Percentiles rank a stretch among this genome's conserved stretches.
Evolutionary conservation across 306 rosid genomes (phyloP).

Genomic region (Castanea mollissima): DNA sequence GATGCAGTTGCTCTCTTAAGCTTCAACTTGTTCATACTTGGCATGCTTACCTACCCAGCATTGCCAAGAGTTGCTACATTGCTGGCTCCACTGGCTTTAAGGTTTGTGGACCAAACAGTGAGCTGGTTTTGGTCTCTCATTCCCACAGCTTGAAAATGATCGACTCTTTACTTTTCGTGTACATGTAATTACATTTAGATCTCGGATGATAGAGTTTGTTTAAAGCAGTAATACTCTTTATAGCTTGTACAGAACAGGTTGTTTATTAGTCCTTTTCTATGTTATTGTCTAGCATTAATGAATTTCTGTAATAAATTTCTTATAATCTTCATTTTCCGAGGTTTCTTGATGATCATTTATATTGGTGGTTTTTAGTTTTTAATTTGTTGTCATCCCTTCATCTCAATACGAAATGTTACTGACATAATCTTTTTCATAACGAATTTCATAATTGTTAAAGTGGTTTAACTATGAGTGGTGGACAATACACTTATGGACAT

Average conservation of each 20-base stretch:
- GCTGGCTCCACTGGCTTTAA: conserved; percentile 37
- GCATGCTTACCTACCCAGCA: conserved; percentile 69
- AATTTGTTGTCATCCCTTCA: too few relatives aligned
- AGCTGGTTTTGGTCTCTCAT: conserved; percentile 29
- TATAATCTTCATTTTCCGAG: too few relatives aligned
- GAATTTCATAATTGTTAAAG: too few relatives aligned
- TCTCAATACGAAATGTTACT: too few relatives aligned
- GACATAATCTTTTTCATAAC: too few relatives aligned
- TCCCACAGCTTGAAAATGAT: conserved; percentile 24
- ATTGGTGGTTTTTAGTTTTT: too few relatives aligned
- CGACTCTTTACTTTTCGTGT: not conserved
- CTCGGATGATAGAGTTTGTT: not conserved
- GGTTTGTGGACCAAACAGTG: conserved; percentile 18
- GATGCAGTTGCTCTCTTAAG: conserved; percentile 74
- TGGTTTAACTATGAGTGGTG: too few relatives aligned
- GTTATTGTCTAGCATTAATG: too few relatives aligned
- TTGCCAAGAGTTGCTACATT: conserved; percentile 47
- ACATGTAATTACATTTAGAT: conserved; percentile 4
- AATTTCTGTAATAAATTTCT: too few relatives aligned
- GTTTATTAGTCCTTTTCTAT: too few relatives aligned
- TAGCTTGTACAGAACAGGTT: not conserved
- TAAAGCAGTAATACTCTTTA: not conserved
- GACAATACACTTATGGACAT: too few relatives aligned
- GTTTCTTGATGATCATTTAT: too few relatives aligned
- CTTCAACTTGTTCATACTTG: conserved; percentile 88